Conservation (phyloP, 2,329 filamentous ascomycete genomes). For the Monosporascus sp. region DNA sequence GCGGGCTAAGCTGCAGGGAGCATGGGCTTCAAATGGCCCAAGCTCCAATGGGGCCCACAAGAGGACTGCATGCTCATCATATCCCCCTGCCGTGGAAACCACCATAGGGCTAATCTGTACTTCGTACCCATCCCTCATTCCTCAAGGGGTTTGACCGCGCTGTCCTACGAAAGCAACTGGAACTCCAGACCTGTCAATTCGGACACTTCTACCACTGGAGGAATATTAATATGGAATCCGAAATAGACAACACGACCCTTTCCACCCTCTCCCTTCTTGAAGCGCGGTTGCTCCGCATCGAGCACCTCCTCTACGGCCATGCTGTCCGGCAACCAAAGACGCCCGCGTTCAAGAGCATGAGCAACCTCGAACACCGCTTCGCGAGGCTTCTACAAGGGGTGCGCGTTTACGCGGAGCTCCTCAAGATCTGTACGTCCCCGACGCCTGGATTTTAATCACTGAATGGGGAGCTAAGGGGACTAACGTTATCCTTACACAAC, state of each 20-base stretch:
- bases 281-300: constrained; percentile 53
- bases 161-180: not conserved
- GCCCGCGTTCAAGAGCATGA: constrained; percentile 40
- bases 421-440: constrained; percentile 51
- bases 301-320: constrained; percentile 53
- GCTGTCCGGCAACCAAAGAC: constrained; percentile 31
- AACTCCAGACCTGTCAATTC: not conserved
- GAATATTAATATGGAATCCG: constrained; percentile 13
- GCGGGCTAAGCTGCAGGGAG: not conserved
- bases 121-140: not conserved
- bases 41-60: not conserved
- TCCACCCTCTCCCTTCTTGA: constrained; percentile 54
- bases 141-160: not conserved
- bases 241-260: constrained; percentile 48
- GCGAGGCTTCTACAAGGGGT: constrained; percentile 43
- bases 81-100: not conserved
- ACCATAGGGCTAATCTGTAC: not conserved
- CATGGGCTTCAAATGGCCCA: not conserved
- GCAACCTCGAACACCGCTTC: constrained; percentile 51
- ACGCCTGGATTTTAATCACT: not conserved
- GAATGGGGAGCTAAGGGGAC: not conserved
- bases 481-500: constrained; percentile 2
- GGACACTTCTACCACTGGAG: not conserved
- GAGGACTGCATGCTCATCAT: not conserved
- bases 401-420: constrained; percentile 54